Evolutionary conservation across 2,329 filamentous ascomycete species (phyloP).

Genomic region (Penicillium expansum): DNA sequence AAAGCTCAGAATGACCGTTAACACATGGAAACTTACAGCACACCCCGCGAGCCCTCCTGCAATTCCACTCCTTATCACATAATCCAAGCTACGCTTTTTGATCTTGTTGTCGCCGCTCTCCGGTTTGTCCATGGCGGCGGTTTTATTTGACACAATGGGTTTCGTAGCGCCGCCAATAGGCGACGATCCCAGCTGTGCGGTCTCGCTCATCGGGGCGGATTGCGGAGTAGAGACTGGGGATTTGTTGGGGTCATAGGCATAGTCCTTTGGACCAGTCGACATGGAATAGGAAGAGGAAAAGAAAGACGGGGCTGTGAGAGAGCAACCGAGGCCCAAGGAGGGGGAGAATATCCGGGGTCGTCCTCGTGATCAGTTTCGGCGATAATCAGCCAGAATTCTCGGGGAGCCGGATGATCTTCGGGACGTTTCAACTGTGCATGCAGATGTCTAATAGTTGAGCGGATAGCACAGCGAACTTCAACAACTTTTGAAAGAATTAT

Average conservation of each 20-base stretch:
- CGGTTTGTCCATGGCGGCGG: conserved; percentile 11
- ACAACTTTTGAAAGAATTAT: neutral
- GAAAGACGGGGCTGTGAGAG: conserved; percentile 7
- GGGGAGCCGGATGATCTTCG: conserved; percentile 30
- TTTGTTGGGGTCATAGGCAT: conserved; percentile 26
- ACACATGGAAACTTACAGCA: conserved; percentile 61
- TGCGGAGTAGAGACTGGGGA: conserved; percentile 20
- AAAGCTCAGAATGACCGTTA: neutral
- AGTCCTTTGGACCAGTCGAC: conserved; percentile 27
- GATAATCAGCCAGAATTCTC: conserved; percentile 24
- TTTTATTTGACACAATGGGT: conserved; percentile 14
- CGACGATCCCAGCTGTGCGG: conserved; percentile 25
- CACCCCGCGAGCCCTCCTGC: conserved; percentile 90
- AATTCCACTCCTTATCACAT: conserved; percentile 76
- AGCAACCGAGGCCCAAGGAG: conserved; percentile 20
- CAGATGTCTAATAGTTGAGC: too few relatives aligned
- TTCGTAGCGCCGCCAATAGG: conserved; percentile 20
- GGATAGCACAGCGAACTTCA: neutral
- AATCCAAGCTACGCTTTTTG: conserved; percentile 74
- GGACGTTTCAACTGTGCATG: neutral
- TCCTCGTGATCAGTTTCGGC: conserved; percentile 27
- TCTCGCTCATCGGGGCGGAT: conserved; percentile 33
- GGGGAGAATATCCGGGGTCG: conserved; percentile 20
- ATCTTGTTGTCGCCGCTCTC: conserved; percentile 36
- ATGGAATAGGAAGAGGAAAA: conserved; percentile 21